phyloP scores from a whole-genome alignment of 805 yeast species.

The Kuraishia ogatae region DNA sequence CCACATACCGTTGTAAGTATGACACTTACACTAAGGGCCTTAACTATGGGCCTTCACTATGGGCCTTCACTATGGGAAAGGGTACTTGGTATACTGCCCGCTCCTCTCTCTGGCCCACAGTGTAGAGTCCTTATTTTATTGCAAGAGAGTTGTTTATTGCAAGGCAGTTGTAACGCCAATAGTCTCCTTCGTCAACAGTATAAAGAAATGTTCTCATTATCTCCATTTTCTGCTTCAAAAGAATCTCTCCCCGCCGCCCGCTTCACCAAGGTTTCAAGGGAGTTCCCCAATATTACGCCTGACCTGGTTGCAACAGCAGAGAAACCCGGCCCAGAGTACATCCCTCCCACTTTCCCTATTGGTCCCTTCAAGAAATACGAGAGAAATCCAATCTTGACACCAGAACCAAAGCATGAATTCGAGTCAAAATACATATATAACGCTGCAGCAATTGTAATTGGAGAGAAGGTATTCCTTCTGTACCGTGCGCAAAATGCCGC shows the following conservation, averaged over 20 bases:
- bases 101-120: too few species aligned
- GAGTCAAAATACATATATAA: slow-evolving; percentile 1
- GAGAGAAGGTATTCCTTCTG: background rate
- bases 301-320: background rate
- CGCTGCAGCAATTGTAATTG: slow-evolving; percentile 1
- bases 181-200: too few species aligned
- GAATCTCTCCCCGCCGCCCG: background rate
- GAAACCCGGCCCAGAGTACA: background rate
- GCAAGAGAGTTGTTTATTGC: too few species aligned
- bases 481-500: slow-evolving; percentile 1
- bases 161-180: too few species aligned
- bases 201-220: background rate
- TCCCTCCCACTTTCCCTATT: slow-evolving; percentile 1
- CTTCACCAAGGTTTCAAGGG: background rate
- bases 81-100: too few species aligned
- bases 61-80: too few species aligned
- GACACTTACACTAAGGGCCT: too few species aligned
- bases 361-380: slow-evolving; percentile 1
- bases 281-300: background rate
- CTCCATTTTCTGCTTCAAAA: background rate
- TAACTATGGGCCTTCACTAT: too few species aligned
- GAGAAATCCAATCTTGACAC: slow-evolving; percentile 1
- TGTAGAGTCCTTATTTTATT: too few species aligned
- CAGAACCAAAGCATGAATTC: background rate
- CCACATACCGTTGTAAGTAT: too few species aligned